Evolutionary conservation across 2,329 filamentous ascomycete genomes (phyloP), one percentile per base, ranked within the genome.

Genomic region (Fusarium agapanthi): DNA sequence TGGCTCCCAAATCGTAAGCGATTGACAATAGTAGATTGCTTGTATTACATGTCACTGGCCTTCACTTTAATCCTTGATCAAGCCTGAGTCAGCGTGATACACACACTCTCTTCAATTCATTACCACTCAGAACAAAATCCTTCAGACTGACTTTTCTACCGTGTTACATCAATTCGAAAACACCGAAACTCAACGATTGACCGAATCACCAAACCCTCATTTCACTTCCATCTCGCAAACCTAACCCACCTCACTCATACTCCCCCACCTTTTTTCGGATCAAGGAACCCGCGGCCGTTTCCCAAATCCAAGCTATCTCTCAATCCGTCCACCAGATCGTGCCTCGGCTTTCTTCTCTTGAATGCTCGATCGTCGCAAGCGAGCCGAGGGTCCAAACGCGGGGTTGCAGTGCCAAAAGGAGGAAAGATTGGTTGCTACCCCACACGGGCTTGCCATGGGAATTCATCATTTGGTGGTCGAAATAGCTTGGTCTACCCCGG

Each of bases 381-480:
- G 30, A 69, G 51, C 66, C 66, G 65, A 69, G 66, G 66, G 41
- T 40, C 48, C 8, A 50, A 41, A 69, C 65, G 67, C 67, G 67
- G 67, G 67, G 67, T 69, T 54, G n/a, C n/a, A 30, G n/a, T n/a
- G 32, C 65, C 65, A 7, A 65, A 69, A 65, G 30, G 14, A 69
- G 67, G n/a, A 69, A 69, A 44, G 67, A 69, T 69, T 51, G 40
- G 41, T 65, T 41, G 22, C 32, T 65, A 54, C 67, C 67, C 67
- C 67, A 69, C 66, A 69, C 30, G n/a, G 47, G 11, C 32, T 28
- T 45, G 38, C 18, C 15, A 47, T 57, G 20, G 35, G 35, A 41
- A 41, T 54, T 38, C 34, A 41, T 41, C 50, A 35, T 55, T 55
- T 32, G 37, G 26, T 8, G 26, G 10, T 13, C 30, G 28, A 18